phyloP scores from a whole-genome alignment of 2,329 filamentous ascomycete species.

The Aspergillus aculeatinus region DNA sequence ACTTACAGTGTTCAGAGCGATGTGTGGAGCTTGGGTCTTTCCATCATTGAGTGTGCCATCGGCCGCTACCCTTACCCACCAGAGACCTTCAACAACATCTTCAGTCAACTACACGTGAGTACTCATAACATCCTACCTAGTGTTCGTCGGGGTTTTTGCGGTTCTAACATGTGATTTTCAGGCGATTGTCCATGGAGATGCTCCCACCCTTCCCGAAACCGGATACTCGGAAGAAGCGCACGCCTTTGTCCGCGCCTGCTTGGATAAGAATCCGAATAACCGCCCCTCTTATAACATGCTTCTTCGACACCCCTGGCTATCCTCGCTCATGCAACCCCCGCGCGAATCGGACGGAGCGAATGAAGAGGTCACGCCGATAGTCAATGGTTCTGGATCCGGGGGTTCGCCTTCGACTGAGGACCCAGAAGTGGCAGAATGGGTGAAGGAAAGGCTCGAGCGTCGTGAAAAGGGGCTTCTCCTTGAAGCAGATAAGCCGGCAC shows the following conservation, averaged over 20 bases:
- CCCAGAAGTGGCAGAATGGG: conserved; percentile 83
- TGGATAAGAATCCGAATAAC: conserved; percentile 88
- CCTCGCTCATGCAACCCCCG: conserved; percentile 70
- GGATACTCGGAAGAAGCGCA: conserved; percentile 76
- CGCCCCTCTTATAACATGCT: conserved; percentile 93
- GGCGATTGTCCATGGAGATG: conserved; percentile 98
- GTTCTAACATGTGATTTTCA: conserved; percentile 40
- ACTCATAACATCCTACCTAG: background rate
- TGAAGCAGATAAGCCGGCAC: conserved; percentile 67
- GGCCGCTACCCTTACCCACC: conserved; percentile 95
- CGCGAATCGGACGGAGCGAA: conserved; percentile 60
- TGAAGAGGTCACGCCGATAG: conserved; percentile 40
- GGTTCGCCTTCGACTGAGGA: conserved; percentile 60
- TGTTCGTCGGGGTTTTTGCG: background rate
- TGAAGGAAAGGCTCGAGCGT: conserved; percentile 66
- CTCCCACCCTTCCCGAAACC: conserved; percentile 76
- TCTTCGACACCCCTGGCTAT: conserved; percentile 85
- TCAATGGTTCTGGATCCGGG: conserved; percentile 27
- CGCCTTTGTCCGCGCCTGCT: conserved; percentile 83
- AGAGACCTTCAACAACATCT: conserved; percentile 97
- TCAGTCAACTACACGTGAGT: conserved; percentile 93
- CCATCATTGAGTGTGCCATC: conserved; percentile 93
- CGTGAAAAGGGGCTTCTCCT: conserved; percentile 60
- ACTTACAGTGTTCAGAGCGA: conserved; percentile 98
- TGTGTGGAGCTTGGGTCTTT: conserved; percentile 93